Conservation (phyloP, 768 basidiomycete genomes). For the Amanita phalloides region DNA sequence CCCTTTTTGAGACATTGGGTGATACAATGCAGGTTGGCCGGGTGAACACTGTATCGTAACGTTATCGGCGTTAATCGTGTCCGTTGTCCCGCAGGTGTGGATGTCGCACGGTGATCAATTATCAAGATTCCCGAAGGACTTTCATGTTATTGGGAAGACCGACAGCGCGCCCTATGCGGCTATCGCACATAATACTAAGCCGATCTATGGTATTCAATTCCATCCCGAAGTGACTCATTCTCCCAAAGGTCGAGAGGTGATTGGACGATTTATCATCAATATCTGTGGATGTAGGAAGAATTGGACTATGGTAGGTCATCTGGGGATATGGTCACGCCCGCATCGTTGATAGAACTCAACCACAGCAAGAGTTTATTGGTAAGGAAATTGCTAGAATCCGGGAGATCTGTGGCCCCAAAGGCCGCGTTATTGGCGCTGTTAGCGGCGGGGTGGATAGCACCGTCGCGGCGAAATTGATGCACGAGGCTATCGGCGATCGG, state of each 20-base stretch:
- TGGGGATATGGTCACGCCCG: slow-evolving; percentile 5
- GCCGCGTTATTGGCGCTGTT: slow-evolving; percentile 96
- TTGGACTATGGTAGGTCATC: slow-evolving; percentile 82
- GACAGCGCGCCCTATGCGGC: slow-evolving; percentile 86
- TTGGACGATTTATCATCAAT: slow-evolving; percentile 71
- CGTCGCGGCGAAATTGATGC: slow-evolving; percentile 98
- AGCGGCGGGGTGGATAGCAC: slow-evolving; percentile 97
- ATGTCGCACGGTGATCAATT: slow-evolving; percentile 99
- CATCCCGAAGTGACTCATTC: slow-evolving; percentile 98
- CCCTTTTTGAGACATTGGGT: slow-evolving; percentile 80
- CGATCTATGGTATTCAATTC: slow-evolving; percentile 95
- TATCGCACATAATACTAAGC: slow-evolving; percentile 81
- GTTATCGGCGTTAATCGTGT: background rate
- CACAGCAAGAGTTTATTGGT: slow-evolving; percentile 91
- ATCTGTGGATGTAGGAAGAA: slow-evolving; percentile 74
- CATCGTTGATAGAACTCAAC: slow-evolving; percentile 4
- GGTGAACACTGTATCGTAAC: slow-evolving; percentile 1
- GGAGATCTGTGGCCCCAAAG: slow-evolving; percentile 87
- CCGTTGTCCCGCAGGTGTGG: slow-evolving; percentile 64
- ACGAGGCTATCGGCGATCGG: slow-evolving; percentile 98
- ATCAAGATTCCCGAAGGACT: slow-evolving; percentile 67
- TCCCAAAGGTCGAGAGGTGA: slow-evolving; percentile 79
- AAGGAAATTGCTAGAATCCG: slow-evolving; percentile 93
- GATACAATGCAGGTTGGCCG: slow-evolving; percentile 72
- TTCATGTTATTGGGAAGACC: slow-evolving; percentile 84